Base-by-base conservation (phyloP, 164 flowering plant genomes). In the Vitis rupestris region DNA sequence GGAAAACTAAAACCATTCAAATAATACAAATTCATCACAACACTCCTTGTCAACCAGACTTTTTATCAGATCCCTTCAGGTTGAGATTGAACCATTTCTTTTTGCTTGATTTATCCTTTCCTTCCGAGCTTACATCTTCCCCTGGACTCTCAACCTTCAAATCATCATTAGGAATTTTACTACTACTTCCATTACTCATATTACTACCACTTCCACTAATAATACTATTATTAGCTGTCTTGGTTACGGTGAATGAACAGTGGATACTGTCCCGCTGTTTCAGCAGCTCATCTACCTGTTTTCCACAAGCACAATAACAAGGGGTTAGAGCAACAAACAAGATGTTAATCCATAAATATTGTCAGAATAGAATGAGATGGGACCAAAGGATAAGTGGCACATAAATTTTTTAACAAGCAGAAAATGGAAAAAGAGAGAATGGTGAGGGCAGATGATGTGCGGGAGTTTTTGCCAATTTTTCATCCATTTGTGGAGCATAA, bases 231-330 rank as follows among this genome's bases (percentile, higher is more conserved):
- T 17, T 76, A 15, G 64, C 71, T 56, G 83, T 27, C 73, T 72
- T 87, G 44, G 69, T 56, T n/a, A 84, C 79, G 4, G 91, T 90
- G 74, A 92, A 96, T 9, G 99, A 79, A n/a, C 94, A 75, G 44
- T 93, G 95, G 72, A 96, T 86, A 61, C 53, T 75, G 54, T 96
- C 99, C 66, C 98, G 84, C 70, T 89, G 86, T 80, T 92, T 96
- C 56, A 96, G 85, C 61, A 96, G 82, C 73, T 93, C 99, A 74
- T 96, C 99, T 27, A 96, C 98, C 98, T 92, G 81, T 31, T 48
- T 55, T 65, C 59, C 65, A 70, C 23, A 66, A 69, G 61, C 54
- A 57, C n/a, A 65, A 67, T 3, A n/a, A 49, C 7, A 1, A 44
- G 27, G 27, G 50, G 11, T 55, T 9, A 52, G 50, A 50, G 49